Percentiles rank a stretch among this genome's conserved stretches.
These are phyloP conservation scores for Phytophthora pisi DNA, from an alignment of 352 stramenopile species.

Conservation along the genomic window DNA sequence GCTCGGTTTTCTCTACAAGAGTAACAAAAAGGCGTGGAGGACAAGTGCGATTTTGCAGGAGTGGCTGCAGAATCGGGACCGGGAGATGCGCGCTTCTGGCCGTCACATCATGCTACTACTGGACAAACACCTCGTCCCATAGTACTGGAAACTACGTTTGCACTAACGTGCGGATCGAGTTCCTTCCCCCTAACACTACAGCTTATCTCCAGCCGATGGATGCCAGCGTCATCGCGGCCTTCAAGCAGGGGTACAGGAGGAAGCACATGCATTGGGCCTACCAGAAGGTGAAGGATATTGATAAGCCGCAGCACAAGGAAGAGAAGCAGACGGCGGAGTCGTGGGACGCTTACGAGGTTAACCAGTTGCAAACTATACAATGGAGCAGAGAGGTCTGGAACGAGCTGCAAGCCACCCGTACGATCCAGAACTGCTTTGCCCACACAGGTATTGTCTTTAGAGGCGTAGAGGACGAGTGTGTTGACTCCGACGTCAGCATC, in stretches of 20 bases:
- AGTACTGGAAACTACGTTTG: neutral
- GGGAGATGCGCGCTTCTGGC: neutral
- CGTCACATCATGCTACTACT: neutral
- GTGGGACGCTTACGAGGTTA: neutral
- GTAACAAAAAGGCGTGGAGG: neutral
- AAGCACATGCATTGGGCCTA: neutral
- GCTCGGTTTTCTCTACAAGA: neutral
- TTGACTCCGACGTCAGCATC: neutral
- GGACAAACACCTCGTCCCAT: conserved; percentile 3
- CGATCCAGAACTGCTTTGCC: neutral
- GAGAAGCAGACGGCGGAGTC: neutral
- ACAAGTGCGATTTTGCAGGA: neutral
- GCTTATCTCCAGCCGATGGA: neutral
- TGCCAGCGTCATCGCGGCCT: neutral
- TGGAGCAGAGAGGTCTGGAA: neutral
- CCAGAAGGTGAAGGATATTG: neutral
- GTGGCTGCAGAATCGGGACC: neutral
- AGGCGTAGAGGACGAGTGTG: neutral
- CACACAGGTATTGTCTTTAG: neutral
- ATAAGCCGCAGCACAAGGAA: too few species aligned
- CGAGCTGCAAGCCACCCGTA: neutral
- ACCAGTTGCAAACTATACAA: neutral
- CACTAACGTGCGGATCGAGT: neutral
- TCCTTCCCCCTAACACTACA: neutral
- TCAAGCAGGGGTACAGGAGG: neutral